Evolutionary conservation across 2,329 filamentous ascomycete genomes (phyloP), one percentile per base, ranked within the genome.

Genomic region (Keithomyces neogunnii): DNA sequence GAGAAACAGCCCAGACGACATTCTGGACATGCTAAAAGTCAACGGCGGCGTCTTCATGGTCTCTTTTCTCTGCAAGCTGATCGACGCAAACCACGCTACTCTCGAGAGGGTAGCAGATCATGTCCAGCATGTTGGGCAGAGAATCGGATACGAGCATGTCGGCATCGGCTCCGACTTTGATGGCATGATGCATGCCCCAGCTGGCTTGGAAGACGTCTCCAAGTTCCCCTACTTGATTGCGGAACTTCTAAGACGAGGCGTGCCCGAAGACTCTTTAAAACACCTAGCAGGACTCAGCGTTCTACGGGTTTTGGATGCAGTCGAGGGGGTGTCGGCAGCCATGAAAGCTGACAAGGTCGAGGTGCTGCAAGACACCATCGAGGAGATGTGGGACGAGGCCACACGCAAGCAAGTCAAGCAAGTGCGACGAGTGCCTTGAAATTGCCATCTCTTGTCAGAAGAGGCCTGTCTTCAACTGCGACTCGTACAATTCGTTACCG

Each of bases 121-220:
- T 64, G 83, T 95, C 55, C 75, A 78, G 57, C 77, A 95, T 64
- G 88, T 95, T 57, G 90, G 87, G 2, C 71, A 85, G 42, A 68
- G 84, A 44, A 87, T 93, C 54, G 89, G 89, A 2, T 95, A 85
- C 60, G 85, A 89, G 45, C 80, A 93, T 65, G 87, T 95, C 13
- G 89, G 89, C 0, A 65, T 95, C 13, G 89, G 89, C 0, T 89
- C 85, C 50, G 89, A 95, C 66, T 95, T 88, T 63, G 89, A 95
- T 64, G 90, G 79, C 9, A 89, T 88, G 53, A 64, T 67, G 2
- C 66, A 58, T 2, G 84, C 81, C 3, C 88, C 89, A 0, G 64
- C 70, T 52, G 89, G 89, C 0, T 65, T 95, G 50, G 88, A 91
- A 30, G 88, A 93, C 65, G 88, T 93, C 4, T 84, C 82, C 45